phyloP scores from a whole-genome alignment of 2,329 filamentous ascomycete species.

The Cyphellophora europaea region DNA sequence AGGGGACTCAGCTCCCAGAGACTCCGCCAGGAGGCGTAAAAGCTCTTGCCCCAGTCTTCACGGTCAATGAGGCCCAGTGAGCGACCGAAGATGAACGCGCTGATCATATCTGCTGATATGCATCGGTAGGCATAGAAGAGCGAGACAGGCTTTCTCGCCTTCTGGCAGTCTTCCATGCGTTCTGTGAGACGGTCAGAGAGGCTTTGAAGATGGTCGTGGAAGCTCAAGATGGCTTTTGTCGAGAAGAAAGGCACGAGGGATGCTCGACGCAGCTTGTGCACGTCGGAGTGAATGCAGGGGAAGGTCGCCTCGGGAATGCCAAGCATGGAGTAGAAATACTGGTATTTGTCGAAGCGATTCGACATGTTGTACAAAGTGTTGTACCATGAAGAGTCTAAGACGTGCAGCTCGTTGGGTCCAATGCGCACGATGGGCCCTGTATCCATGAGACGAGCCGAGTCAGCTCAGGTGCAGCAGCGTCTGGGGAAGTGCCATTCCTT shows the following conservation, averaged over 20 bases:
- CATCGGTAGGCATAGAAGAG: too few relatives aligned
- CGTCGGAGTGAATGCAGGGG: conserved; percentile 18
- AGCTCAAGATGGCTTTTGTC: conserved; percentile 6
- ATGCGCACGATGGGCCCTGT: conserved; percentile 11
- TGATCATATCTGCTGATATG: too few relatives aligned
- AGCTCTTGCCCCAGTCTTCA: too few relatives aligned
- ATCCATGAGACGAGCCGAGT: neutral
- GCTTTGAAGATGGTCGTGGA: too few relatives aligned
- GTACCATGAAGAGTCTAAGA: conserved; percentile 4
- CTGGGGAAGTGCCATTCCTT: neutral
- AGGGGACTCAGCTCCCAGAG: too few relatives aligned
- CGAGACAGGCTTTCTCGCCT: too few relatives aligned
- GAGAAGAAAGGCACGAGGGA: conserved; percentile 16
- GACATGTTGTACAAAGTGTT: conserved; percentile 1
- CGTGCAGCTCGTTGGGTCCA: conserved; percentile 9
- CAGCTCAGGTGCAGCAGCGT: too few relatives aligned
- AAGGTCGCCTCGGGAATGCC: conserved; percentile 20
- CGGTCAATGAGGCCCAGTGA: too few relatives aligned
- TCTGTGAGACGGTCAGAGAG: too few relatives aligned
- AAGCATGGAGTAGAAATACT: conserved; percentile 1
- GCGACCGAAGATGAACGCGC: too few relatives aligned
- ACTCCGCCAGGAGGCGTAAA: too few relatives aligned
- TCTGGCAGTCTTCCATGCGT: too few relatives aligned
- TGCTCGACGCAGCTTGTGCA: conserved; percentile 12
- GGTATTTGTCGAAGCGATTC: conserved; percentile 3